Evolutionary conservation across 1,139 yeast genomes (phyloP).

Genomic region (Blastobotrys apis): DNA sequence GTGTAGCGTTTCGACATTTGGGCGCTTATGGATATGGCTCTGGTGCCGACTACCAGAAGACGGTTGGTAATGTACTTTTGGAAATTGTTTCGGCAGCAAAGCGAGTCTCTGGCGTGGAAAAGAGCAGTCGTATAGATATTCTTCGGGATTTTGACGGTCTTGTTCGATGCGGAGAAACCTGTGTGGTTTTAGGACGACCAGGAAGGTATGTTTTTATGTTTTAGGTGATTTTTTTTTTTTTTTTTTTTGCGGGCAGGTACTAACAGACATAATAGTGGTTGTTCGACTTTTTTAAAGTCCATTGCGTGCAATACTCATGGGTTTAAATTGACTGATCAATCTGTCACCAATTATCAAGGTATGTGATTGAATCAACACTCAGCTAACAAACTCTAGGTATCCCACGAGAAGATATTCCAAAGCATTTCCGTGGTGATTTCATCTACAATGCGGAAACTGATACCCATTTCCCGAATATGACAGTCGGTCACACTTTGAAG

Average conservation of each 20-base stretch:
- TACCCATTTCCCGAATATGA: constrained; percentile 65
- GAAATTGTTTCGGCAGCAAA: constrained; percentile 28
- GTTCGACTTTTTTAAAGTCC: constrained; percentile 71
- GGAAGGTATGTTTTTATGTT: constrained; percentile 44
- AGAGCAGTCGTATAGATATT: constrained; percentile 46
- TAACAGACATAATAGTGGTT: constrained; percentile 50
- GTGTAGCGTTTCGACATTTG: constrained; percentile 63
- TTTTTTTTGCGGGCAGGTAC: no score
- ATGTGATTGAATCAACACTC: no score
- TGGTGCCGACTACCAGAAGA: constrained; percentile 76
- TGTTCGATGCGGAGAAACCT: constrained; percentile 64
- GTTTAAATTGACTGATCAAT: constrained; percentile 52
- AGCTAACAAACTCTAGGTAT: no score
- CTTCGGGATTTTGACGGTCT: constrained; percentile 65
- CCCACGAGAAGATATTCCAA: constrained; percentile 43
- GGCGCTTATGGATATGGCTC: constrained; percentile 72
- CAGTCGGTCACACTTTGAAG: constrained; percentile 65
- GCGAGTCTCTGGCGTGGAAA: constrained; percentile 22
- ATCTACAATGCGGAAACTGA: constrained; percentile 70
- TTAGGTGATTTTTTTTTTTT: no score
- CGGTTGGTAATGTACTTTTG: constrained; percentile 50
- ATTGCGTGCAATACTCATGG: constrained; percentile 71
- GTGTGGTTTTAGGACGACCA: constrained; percentile 77
- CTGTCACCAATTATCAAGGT: constrained; percentile 38
- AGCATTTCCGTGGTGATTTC: constrained; percentile 62